Evolutionary conservation across 2,329 filamentous ascomycete species (phyloP).

Genomic region (Hypoxylon sp.): DNA sequence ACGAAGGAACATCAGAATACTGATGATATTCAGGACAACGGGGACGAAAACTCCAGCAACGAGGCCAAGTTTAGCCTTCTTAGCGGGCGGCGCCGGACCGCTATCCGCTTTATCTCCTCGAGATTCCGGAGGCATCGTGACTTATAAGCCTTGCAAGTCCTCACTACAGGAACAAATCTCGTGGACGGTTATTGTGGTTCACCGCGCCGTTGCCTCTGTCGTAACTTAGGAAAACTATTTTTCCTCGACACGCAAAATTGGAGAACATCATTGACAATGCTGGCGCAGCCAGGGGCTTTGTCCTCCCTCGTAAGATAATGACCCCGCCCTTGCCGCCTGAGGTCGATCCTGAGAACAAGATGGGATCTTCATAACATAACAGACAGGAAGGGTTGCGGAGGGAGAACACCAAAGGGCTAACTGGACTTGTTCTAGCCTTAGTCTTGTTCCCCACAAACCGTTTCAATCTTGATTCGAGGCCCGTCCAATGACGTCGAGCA

Average conservation of each 20-base stretch:
- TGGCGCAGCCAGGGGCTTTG: constrained; percentile 1
- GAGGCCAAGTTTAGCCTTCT: constrained; percentile 75
- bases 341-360: constrained; percentile 15
- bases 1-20: constrained; percentile 91
- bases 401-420: constrained; percentile 19
- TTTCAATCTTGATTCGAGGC: constrained; percentile 20
- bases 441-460: constrained; percentile 24
- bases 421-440: constrained; percentile 32
- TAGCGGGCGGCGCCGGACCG: constrained; percentile 51
- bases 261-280: constrained; percentile 3
- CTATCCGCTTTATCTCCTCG: constrained; percentile 34
- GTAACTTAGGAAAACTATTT: background rate
- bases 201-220: background rate
- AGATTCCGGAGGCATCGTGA: constrained; percentile 45
- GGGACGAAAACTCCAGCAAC: constrained; percentile 87
- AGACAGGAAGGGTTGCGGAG: constrained; percentile 5
- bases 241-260: background rate
- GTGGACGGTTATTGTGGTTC: background rate
- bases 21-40: constrained; percentile 88
- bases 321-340: constrained; percentile 28
- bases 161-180: background rate
- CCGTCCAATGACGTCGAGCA: constrained; percentile 32
- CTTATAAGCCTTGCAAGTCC: background rate
- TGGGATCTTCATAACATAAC: constrained; percentile 20
- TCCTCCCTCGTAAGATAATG: background rate